A percentile compares a stretch with the other conserved stretches of the same genome.
Conservation (phyloP, 2,329 filamentous ascomycete species). For the Emergomyces pasteurianus region DNA sequence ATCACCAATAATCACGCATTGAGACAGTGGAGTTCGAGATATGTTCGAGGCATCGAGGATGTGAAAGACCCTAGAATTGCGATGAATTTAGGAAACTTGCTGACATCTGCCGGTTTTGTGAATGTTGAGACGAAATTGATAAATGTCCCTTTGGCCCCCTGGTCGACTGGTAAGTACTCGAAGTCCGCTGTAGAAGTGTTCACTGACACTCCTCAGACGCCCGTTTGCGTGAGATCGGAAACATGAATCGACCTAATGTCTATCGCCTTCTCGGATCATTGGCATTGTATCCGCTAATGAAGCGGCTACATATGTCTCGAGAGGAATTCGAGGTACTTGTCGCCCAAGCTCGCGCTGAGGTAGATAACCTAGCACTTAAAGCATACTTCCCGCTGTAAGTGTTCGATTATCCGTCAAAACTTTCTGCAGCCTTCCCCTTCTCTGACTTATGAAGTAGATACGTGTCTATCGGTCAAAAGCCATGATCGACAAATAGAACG, state of each 20-base stretch:
- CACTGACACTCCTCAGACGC: slow-evolving; percentile 26
- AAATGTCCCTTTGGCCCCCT: slow-evolving; percentile 56
- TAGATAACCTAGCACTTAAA: slow-evolving; percentile 25
- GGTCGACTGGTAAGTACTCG: slow-evolving; percentile 48
- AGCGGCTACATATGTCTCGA: slow-evolving; percentile 29
- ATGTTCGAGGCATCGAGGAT: slow-evolving; percentile 49
- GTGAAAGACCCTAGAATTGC: slow-evolving; percentile 56
- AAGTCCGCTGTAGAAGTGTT: background rate
- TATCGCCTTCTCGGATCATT: slow-evolving; percentile 28
- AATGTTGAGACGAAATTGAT: slow-evolving; percentile 56
- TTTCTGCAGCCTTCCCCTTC: background rate
- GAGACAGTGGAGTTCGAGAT: slow-evolving; percentile 52
- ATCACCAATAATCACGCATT: slow-evolving; percentile 56
- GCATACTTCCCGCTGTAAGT: slow-evolving; percentile 36
- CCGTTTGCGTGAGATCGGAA: slow-evolving; percentile 32
- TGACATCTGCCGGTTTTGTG: slow-evolving; percentile 52
- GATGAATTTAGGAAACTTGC: slow-evolving; percentile 46
- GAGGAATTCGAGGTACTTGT: slow-evolving; percentile 28
- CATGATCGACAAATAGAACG: slow-evolving; percentile 6
- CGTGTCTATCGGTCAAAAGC: slow-evolving; percentile 32
- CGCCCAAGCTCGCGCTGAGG: slow-evolving; percentile 27
- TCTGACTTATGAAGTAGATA: slow-evolving; percentile 24
- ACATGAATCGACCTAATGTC: slow-evolving; percentile 27
- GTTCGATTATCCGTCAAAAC: background rate
- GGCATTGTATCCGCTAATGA: slow-evolving; percentile 34